Conservation (phyloP, 164 flowering plant genomes). For the Stephania japonica region DNA sequence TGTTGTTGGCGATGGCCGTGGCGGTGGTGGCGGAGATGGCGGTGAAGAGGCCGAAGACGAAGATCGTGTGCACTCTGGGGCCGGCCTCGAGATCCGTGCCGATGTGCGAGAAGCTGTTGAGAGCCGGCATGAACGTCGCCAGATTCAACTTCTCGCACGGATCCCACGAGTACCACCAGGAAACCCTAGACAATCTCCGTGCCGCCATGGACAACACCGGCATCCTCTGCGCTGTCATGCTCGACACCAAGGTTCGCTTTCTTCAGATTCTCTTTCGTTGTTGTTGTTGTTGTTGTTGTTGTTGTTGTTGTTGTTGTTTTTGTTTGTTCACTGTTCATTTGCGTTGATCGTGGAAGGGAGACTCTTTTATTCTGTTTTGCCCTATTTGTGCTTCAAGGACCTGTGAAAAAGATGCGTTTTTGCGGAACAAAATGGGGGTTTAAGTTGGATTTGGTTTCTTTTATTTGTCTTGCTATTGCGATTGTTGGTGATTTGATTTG, state of each 20-base stretch:
- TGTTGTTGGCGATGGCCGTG: no score
- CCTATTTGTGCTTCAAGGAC: no score
- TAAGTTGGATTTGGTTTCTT: no score
- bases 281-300: not conserved
- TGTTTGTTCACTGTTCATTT: no score
- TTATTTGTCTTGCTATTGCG: no score
- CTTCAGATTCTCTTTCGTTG: not conserved
- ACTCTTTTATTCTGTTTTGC: not conserved
- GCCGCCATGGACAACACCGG: conserved; percentile 62
- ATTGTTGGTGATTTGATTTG: no score
- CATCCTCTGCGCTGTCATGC: conserved; percentile 46
- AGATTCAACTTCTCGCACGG: conserved; percentile 87
- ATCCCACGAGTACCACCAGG: conserved; percentile 66
- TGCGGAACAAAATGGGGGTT: no score
- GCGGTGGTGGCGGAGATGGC: not conserved
- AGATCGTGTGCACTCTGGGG: conserved; percentile 82
- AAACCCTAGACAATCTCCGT: conserved; percentile 54
- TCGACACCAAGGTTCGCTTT: conserved; percentile 55
- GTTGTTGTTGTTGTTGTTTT: no score
- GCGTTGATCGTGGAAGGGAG: not conserved
- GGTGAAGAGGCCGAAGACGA: conserved; percentile 45
- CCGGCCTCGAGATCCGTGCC: conserved; percentile 67
- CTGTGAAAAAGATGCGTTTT: no score
- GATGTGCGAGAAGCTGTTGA: conserved; percentile 67
- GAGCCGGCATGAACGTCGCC: conserved; percentile 81